These are phyloP conservation scores for Rhynchospora pubera DNA, from an alignment of 176 grass and related monocot genomes.

Conservation along the genomic window DNA sequence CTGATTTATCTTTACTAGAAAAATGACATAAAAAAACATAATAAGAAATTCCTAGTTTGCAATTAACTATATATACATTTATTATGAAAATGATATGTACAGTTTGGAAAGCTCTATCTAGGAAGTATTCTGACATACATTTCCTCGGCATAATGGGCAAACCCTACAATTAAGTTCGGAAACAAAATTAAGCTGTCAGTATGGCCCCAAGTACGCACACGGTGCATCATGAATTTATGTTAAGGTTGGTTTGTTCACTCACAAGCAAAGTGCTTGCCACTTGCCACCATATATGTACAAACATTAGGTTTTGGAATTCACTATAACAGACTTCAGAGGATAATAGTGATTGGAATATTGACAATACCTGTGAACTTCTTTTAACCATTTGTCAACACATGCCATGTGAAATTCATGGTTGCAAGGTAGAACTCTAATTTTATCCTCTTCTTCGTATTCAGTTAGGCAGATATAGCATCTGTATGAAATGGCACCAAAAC, in stretches of 20 bases:
- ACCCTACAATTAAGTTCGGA: conserved; percentile 41
- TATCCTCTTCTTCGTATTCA: conserved; percentile 84
- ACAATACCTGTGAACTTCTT: conserved; percentile 77
- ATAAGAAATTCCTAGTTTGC: neutral
- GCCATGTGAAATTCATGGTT: conserved; percentile 80
- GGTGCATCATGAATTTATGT: neutral
- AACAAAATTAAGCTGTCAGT: conserved; percentile 17
- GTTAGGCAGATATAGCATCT: conserved; percentile 93
- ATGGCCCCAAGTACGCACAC: neutral
- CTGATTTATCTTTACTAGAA: neutral
- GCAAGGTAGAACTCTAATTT: conserved; percentile 82
- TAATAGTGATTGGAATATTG: neutral
- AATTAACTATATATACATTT: conserved; percentile 5
- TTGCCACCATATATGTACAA: neutral
- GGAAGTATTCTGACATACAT: conserved; percentile 47
- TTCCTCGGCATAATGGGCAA: conserved; percentile 73
- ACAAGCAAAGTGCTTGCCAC: neutral
- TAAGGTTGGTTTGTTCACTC: neutral
- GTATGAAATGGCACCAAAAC: neutral
- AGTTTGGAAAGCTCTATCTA: conserved; percentile 21
- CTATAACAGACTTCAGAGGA: neutral
- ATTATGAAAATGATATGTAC: neutral
- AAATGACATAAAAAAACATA: neutral
- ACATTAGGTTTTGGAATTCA: neutral
- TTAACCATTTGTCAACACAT: conserved; percentile 96